phyloP scores from a whole-genome alignment of 805 yeast species.

The Candida dajiaensis region DNA sequence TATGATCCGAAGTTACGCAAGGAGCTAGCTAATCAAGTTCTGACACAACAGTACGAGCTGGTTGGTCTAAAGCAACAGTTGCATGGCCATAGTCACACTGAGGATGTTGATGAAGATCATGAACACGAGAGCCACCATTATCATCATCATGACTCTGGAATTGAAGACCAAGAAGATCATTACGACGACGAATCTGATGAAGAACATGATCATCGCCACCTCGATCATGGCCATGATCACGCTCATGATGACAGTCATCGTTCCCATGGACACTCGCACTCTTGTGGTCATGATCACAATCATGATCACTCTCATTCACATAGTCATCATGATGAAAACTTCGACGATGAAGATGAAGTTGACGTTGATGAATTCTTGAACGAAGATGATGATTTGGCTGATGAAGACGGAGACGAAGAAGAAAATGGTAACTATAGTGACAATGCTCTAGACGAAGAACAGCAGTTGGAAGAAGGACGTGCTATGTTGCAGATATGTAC shows the following conservation, averaged over 20 bases:
- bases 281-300: not conserved
- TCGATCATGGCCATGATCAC: not conserved
- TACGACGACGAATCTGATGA: not conserved
- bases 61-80: slow-evolving; percentile 4
- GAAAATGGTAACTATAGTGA: slow-evolving; percentile 31
- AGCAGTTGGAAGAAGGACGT: slow-evolving; percentile 71
- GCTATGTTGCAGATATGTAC: slow-evolving; percentile 75
- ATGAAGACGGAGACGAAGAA: slow-evolving; percentile 18
- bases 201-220: not conserved
- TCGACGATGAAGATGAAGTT: slow-evolving; percentile 11
- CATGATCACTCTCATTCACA: slow-evolving; percentile 1
- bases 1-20: not conserved
- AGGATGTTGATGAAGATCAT: not conserved
- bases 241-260: not conserved
- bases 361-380: slow-evolving; percentile 13
- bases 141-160: not conserved
- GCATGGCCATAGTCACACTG: not conserved
- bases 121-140: not conserved
- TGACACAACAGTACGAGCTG: slow-evolving; percentile 4
- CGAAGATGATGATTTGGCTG: slow-evolving; percentile 13
- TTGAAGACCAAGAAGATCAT: not conserved
- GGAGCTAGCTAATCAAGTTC: slow-evolving; percentile 2
- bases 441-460: slow-evolving; percentile 48
- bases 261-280: not conserved
- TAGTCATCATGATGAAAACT: slow-evolving; percentile 20